phyloP scores from a whole-genome alignment of 139 green algal genomes.

The Tetradesmus lagerheimii region DNA sequence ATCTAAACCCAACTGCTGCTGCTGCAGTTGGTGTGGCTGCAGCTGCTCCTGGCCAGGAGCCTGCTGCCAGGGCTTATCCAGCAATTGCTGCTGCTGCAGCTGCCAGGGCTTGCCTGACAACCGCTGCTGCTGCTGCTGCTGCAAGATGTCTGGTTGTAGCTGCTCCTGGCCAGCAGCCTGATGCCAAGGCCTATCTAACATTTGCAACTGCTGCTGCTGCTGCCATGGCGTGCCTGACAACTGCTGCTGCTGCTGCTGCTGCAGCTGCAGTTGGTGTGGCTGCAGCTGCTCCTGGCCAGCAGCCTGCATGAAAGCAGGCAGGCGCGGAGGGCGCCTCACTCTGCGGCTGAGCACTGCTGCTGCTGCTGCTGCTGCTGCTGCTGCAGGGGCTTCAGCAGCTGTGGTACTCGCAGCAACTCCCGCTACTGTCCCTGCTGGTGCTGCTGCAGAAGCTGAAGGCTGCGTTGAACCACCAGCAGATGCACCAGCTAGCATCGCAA shows the following conservation, averaged over 20 bases:
- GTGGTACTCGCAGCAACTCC: no score
- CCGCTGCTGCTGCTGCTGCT: not conserved
- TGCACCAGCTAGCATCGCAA: no score
- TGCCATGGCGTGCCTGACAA: not conserved
- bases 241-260: conserved; percentile 21
- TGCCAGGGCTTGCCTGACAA: not conserved
- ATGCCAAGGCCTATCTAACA: no score
- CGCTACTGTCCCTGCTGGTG: not conserved
- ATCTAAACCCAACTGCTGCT: not conserved
- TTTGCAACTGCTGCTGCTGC: not conserved
- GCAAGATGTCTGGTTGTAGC: not conserved
- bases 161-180: not conserved
- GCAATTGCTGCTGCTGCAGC: not conserved
- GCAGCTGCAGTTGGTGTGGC: not conserved
- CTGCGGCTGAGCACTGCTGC: not conserved
- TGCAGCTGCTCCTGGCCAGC: conserved; percentile 19
- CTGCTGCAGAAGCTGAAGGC: not conserved
- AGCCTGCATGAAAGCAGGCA: conserved; percentile 19
- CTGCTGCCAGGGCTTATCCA: not conserved
- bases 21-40: no score
- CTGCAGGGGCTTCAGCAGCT: not conserved
- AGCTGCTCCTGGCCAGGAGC: not conserved
- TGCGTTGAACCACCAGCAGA: no score
- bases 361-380: not conserved
- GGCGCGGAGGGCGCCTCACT: conserved; percentile 1